Percentiles rank a stretch among this genome's conserved stretches.
phyloP scores from a whole-genome alignment of 306 rosid species.

The Acacia crassicarpa region DNA sequence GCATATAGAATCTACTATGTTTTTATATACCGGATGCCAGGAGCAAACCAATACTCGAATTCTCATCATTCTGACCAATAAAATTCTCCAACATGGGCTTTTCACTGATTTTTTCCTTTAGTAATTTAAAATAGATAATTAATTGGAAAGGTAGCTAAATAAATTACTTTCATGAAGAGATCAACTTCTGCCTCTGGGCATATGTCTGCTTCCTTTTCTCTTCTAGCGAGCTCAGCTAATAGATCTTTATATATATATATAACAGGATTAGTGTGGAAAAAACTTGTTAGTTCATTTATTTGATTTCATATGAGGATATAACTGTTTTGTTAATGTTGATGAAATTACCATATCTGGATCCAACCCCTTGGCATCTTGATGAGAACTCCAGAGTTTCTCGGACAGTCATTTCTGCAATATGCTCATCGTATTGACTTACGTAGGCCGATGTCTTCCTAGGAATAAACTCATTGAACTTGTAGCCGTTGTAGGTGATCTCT shows the following conservation, averaged over 20 bases:
- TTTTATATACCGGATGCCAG: too few species aligned
- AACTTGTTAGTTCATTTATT: neutral
- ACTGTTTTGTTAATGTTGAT: neutral
- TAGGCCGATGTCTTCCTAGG: constrained; percentile 92
- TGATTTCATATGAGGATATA: neutral
- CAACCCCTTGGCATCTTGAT: constrained; percentile 92
- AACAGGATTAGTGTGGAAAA: neutral
- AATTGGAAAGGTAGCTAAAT: neutral
- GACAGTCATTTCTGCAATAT: constrained; percentile 86
- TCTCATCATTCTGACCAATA: too few species aligned
- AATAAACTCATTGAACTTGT: constrained; percentile 65
- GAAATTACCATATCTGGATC: constrained; percentile 77
- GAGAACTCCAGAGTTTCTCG: constrained; percentile 94
- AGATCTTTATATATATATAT: constrained; percentile 45
- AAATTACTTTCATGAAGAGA: constrained; percentile 89
- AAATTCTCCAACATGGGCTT: too few species aligned
- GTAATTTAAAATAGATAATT: too few species aligned
- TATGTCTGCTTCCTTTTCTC: constrained; percentile 83
- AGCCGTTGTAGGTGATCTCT: constrained; percentile 72
- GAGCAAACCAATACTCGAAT: too few species aligned
- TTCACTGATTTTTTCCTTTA: too few species aligned
- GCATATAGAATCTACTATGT: too few species aligned
- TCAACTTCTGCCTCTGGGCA: constrained; percentile 91
- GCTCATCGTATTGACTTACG: constrained; percentile 95
- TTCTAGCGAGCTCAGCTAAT: constrained; percentile 68